Evolutionary conservation across 2,329 filamentous ascomycete species (phyloP).

Genomic region (Exophiala calicioides): DNA sequence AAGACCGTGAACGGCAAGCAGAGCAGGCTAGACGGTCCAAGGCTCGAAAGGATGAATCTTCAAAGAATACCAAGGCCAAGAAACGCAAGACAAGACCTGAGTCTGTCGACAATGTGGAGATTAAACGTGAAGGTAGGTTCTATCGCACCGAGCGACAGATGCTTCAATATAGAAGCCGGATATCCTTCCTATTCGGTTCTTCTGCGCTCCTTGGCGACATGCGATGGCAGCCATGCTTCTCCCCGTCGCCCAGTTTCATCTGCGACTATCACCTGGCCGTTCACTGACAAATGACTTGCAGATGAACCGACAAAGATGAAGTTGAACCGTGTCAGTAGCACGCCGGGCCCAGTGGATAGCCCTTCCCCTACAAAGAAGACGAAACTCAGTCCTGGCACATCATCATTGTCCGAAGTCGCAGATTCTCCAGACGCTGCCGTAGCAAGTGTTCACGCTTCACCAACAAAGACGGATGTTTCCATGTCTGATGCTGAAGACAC

Average conservation of each 20-base stretch:
- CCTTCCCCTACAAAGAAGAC: slow-evolving; percentile 33
- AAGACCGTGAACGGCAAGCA: slow-evolving; percentile 53
- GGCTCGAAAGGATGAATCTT: slow-evolving; percentile 48
- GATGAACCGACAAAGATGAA: slow-evolving; percentile 26
- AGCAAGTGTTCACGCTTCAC: slow-evolving; percentile 62
- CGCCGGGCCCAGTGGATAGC: slow-evolving; percentile 28
- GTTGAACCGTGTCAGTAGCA: slow-evolving; percentile 16
- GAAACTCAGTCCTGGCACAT: slow-evolving; percentile 33
- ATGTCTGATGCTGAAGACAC: slow-evolving; percentile 52
- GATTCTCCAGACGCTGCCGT: slow-evolving; percentile 38
- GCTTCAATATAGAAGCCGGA: no score
- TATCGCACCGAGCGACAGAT: background rate
- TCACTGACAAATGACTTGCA: slow-evolving; percentile 12
- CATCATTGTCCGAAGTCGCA: slow-evolving; percentile 33
- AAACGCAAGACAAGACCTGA: slow-evolving; percentile 72
- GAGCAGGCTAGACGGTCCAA: slow-evolving; percentile 47
- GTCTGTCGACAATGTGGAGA: slow-evolving; percentile 56
- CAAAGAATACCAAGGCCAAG: slow-evolving; percentile 66
- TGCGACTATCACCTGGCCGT: no score
- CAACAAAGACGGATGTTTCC: slow-evolving; percentile 65
- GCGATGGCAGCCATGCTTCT: no score
- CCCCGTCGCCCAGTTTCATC: no score
- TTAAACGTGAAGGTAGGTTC: slow-evolving; percentile 57
- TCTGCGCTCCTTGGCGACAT: slow-evolving; percentile 1
- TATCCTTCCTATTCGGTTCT: no score